A percentile compares a stretch with the other conserved stretches of the same genome.
Evolutionary conservation across 2,329 filamentous ascomycete genomes (phyloP).

Genomic region (Paecilomyces fulvus): DNA sequence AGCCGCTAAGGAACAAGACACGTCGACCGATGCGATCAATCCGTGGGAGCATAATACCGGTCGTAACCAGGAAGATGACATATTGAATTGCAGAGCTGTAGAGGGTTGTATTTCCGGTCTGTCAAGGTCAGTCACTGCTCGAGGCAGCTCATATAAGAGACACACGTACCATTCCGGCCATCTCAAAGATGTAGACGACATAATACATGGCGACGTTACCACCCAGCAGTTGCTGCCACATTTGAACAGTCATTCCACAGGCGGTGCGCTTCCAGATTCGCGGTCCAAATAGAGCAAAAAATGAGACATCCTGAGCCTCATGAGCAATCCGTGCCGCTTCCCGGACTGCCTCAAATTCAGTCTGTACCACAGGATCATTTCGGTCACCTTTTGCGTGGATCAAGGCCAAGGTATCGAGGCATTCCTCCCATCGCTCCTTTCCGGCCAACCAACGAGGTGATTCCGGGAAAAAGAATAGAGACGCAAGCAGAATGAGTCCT

Average conservation of each 20-base stretch:
- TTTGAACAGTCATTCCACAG: slow-evolving; percentile 45
- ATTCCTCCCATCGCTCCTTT: slow-evolving; percentile 50
- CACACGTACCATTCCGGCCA: slow-evolving; percentile 44
- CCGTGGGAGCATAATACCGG: slow-evolving; percentile 41
- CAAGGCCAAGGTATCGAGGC: slow-evolving; percentile 43
- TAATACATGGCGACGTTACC: slow-evolving; percentile 54
- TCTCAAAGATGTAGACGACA: slow-evolving; percentile 52
- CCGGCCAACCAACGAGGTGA: slow-evolving; percentile 55
- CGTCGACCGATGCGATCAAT: slow-evolving; percentile 45
- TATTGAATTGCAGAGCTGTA: slow-evolving; percentile 51
- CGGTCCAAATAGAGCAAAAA: slow-evolving; percentile 38
- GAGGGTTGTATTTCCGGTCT: slow-evolving; percentile 34
- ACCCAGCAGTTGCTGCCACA: slow-evolving; percentile 50
- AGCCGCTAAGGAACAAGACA: slow-evolving; percentile 39
- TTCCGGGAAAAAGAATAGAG: slow-evolving; percentile 50
- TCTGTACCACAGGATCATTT: slow-evolving; percentile 47
- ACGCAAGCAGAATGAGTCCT: slow-evolving; percentile 47
- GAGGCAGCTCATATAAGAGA: background rate
- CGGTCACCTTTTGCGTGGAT: slow-evolving; percentile 51
- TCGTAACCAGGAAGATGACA: slow-evolving; percentile 48
- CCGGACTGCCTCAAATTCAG: slow-evolving; percentile 38
- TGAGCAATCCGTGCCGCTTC: slow-evolving; percentile 24
- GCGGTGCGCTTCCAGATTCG: slow-evolving; percentile 45
- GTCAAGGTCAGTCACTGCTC: background rate
- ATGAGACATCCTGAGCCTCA: slow-evolving; percentile 24